Evolutionary conservation across 805 yeast species (phyloP).

Genomic region (Pichia rugopelliculosa): DNA sequence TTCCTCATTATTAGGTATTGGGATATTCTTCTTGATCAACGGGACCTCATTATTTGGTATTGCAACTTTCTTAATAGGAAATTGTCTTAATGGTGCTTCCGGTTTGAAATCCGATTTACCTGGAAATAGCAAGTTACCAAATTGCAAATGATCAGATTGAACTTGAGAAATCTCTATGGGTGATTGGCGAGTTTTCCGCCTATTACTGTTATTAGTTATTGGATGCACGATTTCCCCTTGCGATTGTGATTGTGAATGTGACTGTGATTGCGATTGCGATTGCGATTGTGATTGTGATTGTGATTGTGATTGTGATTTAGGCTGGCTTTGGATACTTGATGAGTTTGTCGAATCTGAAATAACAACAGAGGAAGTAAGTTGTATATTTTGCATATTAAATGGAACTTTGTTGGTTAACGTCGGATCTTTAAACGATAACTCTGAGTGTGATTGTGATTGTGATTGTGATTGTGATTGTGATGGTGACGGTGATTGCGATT

Average conservation of each 20-base stretch:
- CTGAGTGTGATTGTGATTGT: not conserved
- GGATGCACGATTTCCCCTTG: not conserved
- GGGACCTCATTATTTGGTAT: no score
- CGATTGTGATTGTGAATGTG: not conserved
- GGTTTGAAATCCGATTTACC: not conserved
- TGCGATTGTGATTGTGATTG: constrained; percentile 1
- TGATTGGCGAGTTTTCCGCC: not conserved
- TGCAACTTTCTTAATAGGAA: no score
- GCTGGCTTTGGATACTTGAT: not conserved
- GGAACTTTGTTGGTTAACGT: not conserved
- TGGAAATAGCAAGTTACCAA: not conserved
- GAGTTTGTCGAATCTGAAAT: constrained; percentile 1
- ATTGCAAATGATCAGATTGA: not conserved
- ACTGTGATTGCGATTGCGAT: no score
- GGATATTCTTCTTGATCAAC: no score
- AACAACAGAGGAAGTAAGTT: not conserved
- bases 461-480: not conserved
- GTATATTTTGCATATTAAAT: not conserved
- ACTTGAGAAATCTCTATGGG: not conserved
- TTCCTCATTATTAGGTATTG: no score
- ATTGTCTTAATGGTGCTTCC: not conserved
- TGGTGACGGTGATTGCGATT: not conserved
- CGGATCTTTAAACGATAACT: no score
- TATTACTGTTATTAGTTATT: not conserved
- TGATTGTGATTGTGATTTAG: constrained; percentile 4